phyloP scores from a whole-genome alignment of 352 stramenopile species.

The Globisporangium heterothallicum region DNA sequence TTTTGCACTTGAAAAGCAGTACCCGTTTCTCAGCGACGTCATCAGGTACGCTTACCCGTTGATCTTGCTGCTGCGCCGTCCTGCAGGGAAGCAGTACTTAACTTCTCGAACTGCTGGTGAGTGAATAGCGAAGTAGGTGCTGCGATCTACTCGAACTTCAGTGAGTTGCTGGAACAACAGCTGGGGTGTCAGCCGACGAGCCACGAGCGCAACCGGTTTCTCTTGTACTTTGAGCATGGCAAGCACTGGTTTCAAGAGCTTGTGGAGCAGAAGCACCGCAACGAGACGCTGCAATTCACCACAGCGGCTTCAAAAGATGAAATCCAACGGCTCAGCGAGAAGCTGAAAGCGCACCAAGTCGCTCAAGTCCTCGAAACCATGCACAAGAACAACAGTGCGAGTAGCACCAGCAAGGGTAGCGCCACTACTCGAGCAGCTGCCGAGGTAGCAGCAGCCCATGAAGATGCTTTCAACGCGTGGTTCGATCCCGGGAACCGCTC shows the following conservation, averaged over 20 bases:
- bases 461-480: background rate
- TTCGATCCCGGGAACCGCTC: background rate
- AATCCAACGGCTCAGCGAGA: constrained; percentile 27
- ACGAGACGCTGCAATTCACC: constrained; percentile 17
- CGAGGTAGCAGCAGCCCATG: no score
- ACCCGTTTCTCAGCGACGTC: constrained; percentile 40
- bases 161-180: constrained; percentile 13
- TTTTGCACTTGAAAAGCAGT: constrained; percentile 31
- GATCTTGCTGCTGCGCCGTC: no score
- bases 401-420: background rate
- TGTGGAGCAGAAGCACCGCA: constrained; percentile 18
- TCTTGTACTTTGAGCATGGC: constrained; percentile 45
- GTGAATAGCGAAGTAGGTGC: constrained; percentile 21
- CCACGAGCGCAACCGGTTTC: constrained; percentile 17
- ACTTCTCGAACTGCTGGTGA: no score
- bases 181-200: background rate
- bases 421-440: no score
- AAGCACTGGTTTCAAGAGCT: constrained; percentile 42
- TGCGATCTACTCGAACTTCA: constrained; percentile 39
- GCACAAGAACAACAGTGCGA: constrained; percentile 5
- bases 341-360: constrained; percentile 34
- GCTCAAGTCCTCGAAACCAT: constrained; percentile 20
- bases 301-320: constrained; percentile 26
- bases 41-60: constrained; percentile 13
- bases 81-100: no score